Evolutionary conservation across 2,329 filamentous ascomycete species (phyloP), one percentile per base, ranked within the genome.

Genomic region (Beauveria sp.): DNA sequence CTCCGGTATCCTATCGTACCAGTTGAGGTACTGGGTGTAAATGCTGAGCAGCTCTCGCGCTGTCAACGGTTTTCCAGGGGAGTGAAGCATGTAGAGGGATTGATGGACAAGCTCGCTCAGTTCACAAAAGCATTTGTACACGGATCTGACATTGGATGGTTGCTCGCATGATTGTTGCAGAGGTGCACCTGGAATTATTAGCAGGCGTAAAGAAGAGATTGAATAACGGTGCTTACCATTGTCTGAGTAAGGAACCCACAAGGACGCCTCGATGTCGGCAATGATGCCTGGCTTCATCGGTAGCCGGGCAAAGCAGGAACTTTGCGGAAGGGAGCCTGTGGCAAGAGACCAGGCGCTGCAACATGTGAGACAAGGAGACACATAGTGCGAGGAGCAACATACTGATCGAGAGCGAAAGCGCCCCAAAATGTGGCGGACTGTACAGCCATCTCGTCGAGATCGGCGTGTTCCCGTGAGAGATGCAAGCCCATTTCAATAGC

Each of bases 51-150:
- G 75, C 45, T 84, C 82, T 45, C 81, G 80, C 65, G 85, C 86
- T 0, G 84, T 88, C 50, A 91, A 77, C 5, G 83, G 83, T 60
- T 82, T 80, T 16, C 83, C 85, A 0, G 89, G 88, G 4, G 88
- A 86, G 69, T 90, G 88, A n/a, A 91, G 80, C 45, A 88, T 81
- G 68, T 87, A 88, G 22, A 90, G 78, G 34, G 86, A 87, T 66
- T 88, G 82, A 70, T 90, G 89, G 1, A 90, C 85, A 1, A 91
- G 81, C 72, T 91, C 87, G 64, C 86, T 90, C 56, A 92, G 79
- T 67, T 87, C 85, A 68, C 86, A 88, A 66, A 90, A 87, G 65
- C 86, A 84, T 71, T 84, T 86, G 70, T 85, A 87, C 6, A 88
- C 83, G 1, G 85, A 86, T 26, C 87, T 79, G 38, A 90, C 86